Conservation (phyloP, 2,329 filamentous ascomycete species). For the Podosphaera fusca region DNA sequence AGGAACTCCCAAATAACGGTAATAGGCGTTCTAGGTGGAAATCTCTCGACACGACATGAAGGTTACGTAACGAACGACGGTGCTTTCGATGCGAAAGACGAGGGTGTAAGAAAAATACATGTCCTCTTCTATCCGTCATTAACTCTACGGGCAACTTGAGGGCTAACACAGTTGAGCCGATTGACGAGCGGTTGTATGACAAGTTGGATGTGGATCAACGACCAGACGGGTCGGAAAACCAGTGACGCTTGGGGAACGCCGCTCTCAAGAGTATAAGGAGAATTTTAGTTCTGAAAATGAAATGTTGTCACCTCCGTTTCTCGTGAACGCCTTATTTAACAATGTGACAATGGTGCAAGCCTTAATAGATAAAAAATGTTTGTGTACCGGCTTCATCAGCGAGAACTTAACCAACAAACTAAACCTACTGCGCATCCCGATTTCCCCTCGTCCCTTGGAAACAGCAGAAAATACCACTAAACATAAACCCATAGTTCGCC, state of each 20-base stretch:
- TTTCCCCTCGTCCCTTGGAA: too few species aligned
- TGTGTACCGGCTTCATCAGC: too few species aligned
- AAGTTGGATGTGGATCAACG: neutral
- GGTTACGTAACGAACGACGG: neutral
- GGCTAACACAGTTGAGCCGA: too few species aligned
- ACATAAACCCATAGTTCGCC: too few species aligned
- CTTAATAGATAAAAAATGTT: too few species aligned
- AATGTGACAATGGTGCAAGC: too few species aligned
- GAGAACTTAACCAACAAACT: too few species aligned
- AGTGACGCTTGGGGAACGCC: neutral
- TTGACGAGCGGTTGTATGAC: neutral
- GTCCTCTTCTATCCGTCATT: neutral
- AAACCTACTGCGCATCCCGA: too few species aligned
- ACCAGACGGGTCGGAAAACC: neutral
- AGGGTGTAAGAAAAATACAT: neutral
- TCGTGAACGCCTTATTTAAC: too few species aligned
- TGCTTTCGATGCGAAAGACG: neutral
- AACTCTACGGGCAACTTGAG: neutral
- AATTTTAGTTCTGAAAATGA: neutral
- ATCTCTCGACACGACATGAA: neutral
- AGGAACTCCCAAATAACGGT: neutral
- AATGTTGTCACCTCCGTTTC: too few species aligned
- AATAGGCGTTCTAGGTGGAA: neutral
- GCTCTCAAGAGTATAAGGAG: neutral
- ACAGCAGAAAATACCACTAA: too few species aligned